These are phyloP conservation scores for Linum usitatissimum DNA, from an alignment of 345 rosid species.

Conservation along the genomic window DNA sequence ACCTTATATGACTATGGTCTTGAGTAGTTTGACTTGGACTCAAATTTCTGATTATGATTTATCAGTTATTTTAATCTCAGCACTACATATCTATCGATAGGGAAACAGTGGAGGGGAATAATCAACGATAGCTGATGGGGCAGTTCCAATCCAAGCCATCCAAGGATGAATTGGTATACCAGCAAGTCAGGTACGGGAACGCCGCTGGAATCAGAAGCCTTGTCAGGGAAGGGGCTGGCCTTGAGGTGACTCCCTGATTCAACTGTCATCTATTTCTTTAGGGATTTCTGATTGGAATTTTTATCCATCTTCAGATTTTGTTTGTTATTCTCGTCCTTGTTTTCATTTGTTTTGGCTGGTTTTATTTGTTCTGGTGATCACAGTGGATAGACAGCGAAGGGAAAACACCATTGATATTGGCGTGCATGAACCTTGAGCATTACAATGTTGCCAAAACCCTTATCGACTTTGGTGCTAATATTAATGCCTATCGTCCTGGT, in stretches of 20 bases:
- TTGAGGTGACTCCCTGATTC: constrained; percentile 46
- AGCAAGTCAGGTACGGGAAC: constrained; percentile 73
- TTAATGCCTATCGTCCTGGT: constrained; percentile 87
- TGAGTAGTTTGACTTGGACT: too few species aligned
- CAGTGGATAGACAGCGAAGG: constrained; percentile 94
- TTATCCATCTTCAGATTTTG: neutral
- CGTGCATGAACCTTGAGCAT: constrained; percentile 60
- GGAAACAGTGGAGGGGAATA: neutral
- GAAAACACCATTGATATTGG: constrained; percentile 80
- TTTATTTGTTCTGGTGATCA: neutral
- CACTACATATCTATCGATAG: neutral
- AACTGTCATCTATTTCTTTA: neutral
- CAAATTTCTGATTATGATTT: neutral
- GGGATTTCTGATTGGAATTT: neutral
- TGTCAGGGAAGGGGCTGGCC: constrained; percentile 66
- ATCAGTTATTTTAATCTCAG: neutral
- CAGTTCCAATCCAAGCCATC: constrained; percentile 51
- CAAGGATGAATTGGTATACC: constrained; percentile 72
- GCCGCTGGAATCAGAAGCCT: constrained; percentile 72
- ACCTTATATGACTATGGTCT: too few species aligned
- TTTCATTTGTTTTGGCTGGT: neutral
- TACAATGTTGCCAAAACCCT: constrained; percentile 61
- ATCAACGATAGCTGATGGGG: constrained; percentile 41
- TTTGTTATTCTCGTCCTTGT: neutral
- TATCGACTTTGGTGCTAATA: constrained; percentile 79